A percentile compares a stretch with the other conserved stretches of the same genome.
Conservation (phyloP, 2,329 filamentous ascomycete species). For the Huntiella savannae region DNA sequence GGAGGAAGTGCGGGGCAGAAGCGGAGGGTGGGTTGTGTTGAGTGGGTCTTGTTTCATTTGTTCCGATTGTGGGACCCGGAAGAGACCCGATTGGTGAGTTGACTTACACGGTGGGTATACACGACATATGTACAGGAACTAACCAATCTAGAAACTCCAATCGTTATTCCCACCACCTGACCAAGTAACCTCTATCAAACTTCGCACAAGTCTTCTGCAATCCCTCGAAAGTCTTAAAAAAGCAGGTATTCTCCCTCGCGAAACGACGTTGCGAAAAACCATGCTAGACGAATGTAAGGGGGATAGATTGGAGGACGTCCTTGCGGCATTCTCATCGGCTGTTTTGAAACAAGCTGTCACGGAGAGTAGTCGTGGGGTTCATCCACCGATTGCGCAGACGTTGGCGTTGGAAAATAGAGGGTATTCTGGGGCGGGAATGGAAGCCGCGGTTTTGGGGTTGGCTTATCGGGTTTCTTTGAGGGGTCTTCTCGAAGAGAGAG, state of each 20-base stretch:
- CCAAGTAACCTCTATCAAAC: slow-evolving; percentile 74
- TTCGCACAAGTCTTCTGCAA: slow-evolving; percentile 67
- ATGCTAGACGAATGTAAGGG: slow-evolving; percentile 96
- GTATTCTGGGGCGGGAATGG: slow-evolving; percentile 32
- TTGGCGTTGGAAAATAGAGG: slow-evolving; percentile 41
- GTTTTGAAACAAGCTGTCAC: slow-evolving; percentile 51
- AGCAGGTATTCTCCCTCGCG: slow-evolving; percentile 60
- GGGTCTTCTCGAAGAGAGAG: slow-evolving; percentile 39
- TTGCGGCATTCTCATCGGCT: slow-evolving; percentile 65
- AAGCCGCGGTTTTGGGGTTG: slow-evolving; percentile 47
- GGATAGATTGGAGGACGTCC: slow-evolving; percentile 70
- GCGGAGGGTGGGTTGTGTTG: slow-evolving; percentile 60
- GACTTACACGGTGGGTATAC: not conserved
- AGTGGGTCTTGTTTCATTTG: slow-evolving; percentile 81
- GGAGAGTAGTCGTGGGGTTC: slow-evolving; percentile 19
- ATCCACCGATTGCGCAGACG: slow-evolving; percentile 30
- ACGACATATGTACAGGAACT: not conserved
- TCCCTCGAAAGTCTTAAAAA: slow-evolving; percentile 75
- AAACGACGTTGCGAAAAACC: slow-evolving; percentile 69
- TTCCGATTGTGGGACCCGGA: slow-evolving; percentile 69
- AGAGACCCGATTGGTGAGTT: slow-evolving; percentile 49
- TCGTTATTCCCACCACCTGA: slow-evolving; percentile 84
- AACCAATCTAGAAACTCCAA: slow-evolving; percentile 50
- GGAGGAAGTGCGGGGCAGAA: slow-evolving; percentile 48
- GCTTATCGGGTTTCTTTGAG: slow-evolving; percentile 52